A percentile compares a stretch with the other conserved stretches of the same genome.
Conservation (phyloP, 306 rosid genomes). For the Benincasa hispida region DNA sequence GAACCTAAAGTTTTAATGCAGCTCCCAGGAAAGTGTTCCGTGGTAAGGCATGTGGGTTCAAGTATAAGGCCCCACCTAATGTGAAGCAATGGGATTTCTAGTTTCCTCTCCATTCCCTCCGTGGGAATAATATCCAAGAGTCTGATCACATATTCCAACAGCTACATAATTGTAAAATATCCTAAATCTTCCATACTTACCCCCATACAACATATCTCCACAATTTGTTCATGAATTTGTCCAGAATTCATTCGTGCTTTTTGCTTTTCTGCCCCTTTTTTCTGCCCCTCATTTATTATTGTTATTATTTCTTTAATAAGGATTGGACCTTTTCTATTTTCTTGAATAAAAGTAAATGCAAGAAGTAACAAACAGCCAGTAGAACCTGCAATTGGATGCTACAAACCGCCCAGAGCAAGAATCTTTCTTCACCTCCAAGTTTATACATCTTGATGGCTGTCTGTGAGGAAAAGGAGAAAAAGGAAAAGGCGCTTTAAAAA, state of each 20-base stretch:
- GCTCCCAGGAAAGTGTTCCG: neutral
- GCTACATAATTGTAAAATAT: neutral
- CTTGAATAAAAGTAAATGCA: neutral
- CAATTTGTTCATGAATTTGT: neutral
- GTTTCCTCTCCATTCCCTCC: neutral
- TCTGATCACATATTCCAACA: neutral
- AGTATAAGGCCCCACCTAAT: neutral
- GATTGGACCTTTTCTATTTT: neutral
- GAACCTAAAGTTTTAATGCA: neutral
- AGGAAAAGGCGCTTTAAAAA: neutral
- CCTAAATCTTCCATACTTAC: neutral
- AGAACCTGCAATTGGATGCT: slow-evolving; percentile 97
- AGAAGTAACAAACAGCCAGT: neutral
- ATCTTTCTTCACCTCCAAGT: slow-evolving; percentile 80
- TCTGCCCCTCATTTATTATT: neutral
- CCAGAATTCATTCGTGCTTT: neutral
- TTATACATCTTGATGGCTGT: slow-evolving; percentile 99
- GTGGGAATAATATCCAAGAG: neutral
- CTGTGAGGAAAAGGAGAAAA: slow-evolving; percentile 34
- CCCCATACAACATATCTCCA: neutral
- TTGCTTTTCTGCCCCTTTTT: neutral
- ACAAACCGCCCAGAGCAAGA: slow-evolving; percentile 96
- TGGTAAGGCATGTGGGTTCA: neutral
- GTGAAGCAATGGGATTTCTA: neutral
- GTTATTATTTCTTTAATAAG: too few relatives aligned